A percentile compares a stretch with the other conserved stretches of the same genome.
phyloP scores from a whole-genome alignment of 768 basidiomycete species.

The Hericium erinaceus region DNA sequence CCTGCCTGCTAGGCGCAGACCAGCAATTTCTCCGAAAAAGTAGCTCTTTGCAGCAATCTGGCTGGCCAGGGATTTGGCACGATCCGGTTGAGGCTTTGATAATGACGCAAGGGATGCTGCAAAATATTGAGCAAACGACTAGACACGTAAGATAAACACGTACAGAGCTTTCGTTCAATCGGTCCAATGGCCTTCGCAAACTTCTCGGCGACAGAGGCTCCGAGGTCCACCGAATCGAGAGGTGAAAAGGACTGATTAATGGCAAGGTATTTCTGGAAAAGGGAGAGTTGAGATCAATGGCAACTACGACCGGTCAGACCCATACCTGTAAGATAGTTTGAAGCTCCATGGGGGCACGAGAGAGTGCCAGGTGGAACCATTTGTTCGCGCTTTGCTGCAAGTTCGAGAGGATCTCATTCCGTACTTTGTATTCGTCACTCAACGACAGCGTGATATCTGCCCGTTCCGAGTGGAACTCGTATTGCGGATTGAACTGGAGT shows the following conservation, averaged over 20 bases:
- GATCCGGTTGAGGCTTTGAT: conserved; percentile 66
- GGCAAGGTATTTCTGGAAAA: conserved; percentile 74
- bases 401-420: conserved; percentile 75
- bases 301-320: background rate
- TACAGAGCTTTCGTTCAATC: conserved; percentile 68
- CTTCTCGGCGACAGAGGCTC: conserved; percentile 81
- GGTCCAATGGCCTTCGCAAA: conserved; percentile 78
- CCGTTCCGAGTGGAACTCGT: conserved; percentile 74
- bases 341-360: conserved; percentile 84
- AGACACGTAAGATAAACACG: conserved; percentile 14
- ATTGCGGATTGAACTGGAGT: conserved; percentile 78
- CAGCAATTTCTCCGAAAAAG: conserved; percentile 79
- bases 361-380: conserved; percentile 85
- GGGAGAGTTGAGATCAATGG: background rate
- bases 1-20: conserved; percentile 60
- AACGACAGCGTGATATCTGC: conserved; percentile 68
- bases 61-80: conserved; percentile 69
- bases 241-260: conserved; percentile 59
- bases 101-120: conserved; percentile 46
- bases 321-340: conserved; percentile 84
- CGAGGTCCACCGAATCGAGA: conserved; percentile 78
- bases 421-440: conserved; percentile 75
- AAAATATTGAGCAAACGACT: background rate
- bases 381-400: conserved; percentile 62
- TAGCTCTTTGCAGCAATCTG: conserved; percentile 90